phyloP scores from a whole-genome alignment of 768 basidiomycete genomes.

The Clitopilus passeckerianus region DNA sequence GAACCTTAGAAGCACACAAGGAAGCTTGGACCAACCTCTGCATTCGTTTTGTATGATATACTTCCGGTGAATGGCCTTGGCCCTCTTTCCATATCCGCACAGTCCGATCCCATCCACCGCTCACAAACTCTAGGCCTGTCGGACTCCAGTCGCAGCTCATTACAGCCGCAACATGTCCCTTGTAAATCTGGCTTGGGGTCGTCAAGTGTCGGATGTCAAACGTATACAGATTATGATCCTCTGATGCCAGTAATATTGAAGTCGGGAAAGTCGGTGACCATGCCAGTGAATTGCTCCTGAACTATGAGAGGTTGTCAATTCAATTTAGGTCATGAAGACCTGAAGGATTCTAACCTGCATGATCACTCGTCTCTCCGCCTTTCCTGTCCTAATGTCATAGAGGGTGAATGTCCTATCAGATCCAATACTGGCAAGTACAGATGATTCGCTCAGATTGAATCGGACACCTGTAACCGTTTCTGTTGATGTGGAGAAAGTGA shows the following conservation, averaged over 20 bases:
- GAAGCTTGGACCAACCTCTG: conserved; percentile 66
- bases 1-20: not conserved
- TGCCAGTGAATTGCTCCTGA: conserved; percentile 84
- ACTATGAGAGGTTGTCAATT: conserved; percentile 32
- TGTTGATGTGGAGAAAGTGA: conserved; percentile 80
- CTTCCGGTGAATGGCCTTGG: conserved; percentile 74
- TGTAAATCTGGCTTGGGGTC: conserved; percentile 88
- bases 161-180: conserved; percentile 94
- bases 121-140: conserved; percentile 92
- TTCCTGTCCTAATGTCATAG: conserved; percentile 95
- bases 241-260: conserved; percentile 87
- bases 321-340: not conserved
- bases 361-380: conserved; percentile 85
- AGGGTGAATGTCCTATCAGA: conserved; percentile 94
- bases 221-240: conserved; percentile 97
- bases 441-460: conserved; percentile 93
- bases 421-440: conserved; percentile 91
- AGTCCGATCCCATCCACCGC: conserved; percentile 95
- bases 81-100: conserved; percentile 91
- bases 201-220: conserved; percentile 89
- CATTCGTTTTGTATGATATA: conserved; percentile 99
- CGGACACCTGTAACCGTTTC: conserved; percentile 87
- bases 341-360: conserved; percentile 61
- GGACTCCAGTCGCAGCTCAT: conserved; percentile 98
- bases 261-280: conserved; percentile 99